A percentile compares a stretch with the other conserved stretches of the same genome.
These are phyloP conservation scores for Pythium scleroteichum DNA, from an alignment of 352 stramenopile species.

Conservation along the genomic window DNA sequence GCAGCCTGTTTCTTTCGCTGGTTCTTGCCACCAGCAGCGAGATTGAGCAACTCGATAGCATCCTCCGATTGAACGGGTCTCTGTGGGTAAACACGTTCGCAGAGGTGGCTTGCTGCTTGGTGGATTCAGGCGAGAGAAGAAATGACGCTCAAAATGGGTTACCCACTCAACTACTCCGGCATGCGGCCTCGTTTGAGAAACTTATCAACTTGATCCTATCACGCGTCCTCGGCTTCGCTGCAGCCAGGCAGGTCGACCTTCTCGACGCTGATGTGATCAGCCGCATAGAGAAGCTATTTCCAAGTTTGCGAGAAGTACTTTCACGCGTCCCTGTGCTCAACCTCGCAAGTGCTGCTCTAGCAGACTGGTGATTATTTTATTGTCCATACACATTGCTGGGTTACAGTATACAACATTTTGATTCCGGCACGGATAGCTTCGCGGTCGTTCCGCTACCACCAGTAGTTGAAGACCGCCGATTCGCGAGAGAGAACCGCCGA, in stretches of 20 bases:
- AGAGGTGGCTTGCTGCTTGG: constrained; percentile 13
- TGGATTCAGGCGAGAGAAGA: neutral
- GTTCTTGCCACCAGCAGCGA: constrained; percentile 14
- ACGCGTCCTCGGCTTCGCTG: constrained; percentile 26
- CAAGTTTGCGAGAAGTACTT: constrained; percentile 14
- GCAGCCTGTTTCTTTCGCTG: constrained; percentile 28
- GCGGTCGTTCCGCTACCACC: neutral
- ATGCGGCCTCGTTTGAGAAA: constrained; percentile 5
- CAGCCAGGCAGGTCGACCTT: constrained; percentile 27
- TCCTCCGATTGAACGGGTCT: constrained; percentile 26
- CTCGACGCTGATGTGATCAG: constrained; percentile 21
- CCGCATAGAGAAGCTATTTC: constrained; percentile 23
- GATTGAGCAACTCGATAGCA: constrained; percentile 19
- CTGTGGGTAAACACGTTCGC: constrained; percentile 42
- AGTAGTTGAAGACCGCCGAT: neutral
- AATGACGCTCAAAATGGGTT: neutral
- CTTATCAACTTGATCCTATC: constrained; percentile 15
- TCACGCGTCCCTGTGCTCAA: constrained; percentile 25
- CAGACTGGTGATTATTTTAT: constrained; percentile 9
- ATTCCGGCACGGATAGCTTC: neutral
- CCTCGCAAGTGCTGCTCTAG: constrained; percentile 6
- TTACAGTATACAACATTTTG: too few relatives aligned
- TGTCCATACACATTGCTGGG: too few relatives aligned
- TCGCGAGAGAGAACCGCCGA: constrained; percentile 9
- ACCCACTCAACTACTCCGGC: constrained; percentile 8